These are phyloP conservation scores for Debaryomyces sp. DNA, from an alignment of 1,139 yeast species.

Conservation along the genomic window DNA sequence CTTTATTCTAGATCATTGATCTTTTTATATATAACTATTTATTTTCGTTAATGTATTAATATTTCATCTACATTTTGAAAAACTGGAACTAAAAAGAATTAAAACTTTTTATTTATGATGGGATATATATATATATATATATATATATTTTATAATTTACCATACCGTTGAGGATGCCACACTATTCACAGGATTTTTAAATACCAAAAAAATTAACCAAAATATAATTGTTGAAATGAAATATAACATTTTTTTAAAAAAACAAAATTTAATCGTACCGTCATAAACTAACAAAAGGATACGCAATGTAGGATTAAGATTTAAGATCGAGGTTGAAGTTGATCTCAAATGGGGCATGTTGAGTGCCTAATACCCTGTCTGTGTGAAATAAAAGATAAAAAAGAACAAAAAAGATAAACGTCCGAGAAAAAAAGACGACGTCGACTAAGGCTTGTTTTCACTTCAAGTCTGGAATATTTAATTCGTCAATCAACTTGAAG, in stretches of 20 bases:
- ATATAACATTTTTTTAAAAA: constrained; percentile 16
- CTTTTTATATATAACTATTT: not conserved
- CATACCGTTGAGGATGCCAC: constrained; percentile 40
- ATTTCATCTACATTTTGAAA: not conserved
- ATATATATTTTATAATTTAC: constrained; percentile 13
- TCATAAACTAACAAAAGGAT: constrained; percentile 14
- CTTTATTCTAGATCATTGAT: constrained; percentile 3
- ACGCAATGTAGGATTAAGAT: constrained; percentile 12
- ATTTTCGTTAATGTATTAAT: constrained; percentile 2
- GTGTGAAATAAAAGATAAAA: constrained; percentile 24
- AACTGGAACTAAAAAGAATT: not conserved
- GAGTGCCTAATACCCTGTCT: constrained; percentile 23
- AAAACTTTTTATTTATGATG: constrained; percentile 2
- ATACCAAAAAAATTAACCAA: constrained; percentile 11
- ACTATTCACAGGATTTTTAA: constrained; percentile 16
- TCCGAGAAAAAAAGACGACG: not conserved
- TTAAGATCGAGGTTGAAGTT: constrained; percentile 20
- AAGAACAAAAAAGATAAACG: constrained; percentile 6
- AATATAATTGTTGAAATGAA: constrained; percentile 28
- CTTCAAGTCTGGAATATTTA: constrained; percentile 22
- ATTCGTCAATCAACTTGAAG: constrained; percentile 40
- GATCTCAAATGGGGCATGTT: constrained; percentile 26
- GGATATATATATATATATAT: constrained; percentile 5
- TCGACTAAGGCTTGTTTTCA: not conserved
- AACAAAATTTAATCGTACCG: constrained; percentile 20